Evolutionary conservation across 192 early-diverging fungal species (phyloP).

Genomic region (Geosiphon pyriformis): DNA sequence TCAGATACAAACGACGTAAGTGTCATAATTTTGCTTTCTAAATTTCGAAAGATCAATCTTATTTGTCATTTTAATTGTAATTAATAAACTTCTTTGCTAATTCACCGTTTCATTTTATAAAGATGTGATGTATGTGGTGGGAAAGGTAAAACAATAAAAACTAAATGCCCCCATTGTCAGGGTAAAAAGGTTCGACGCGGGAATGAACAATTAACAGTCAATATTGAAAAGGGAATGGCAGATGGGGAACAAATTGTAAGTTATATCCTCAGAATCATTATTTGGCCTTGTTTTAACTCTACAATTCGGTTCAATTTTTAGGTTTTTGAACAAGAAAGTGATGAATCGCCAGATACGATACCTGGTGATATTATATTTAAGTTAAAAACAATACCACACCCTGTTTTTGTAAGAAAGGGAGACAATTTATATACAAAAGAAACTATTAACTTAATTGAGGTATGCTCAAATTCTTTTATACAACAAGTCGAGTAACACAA

Average conservation of each 20-base stretch:
- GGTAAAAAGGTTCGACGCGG: slow-evolving; percentile 84
- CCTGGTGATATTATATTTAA: slow-evolving; percentile 86
- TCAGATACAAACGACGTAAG: slow-evolving; percentile 79
- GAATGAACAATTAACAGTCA: slow-evolving; percentile 70
- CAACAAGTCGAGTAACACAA: neutral
- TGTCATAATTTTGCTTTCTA: neutral
- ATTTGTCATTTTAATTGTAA: neutral
- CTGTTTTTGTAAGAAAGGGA: slow-evolving; percentile 68
- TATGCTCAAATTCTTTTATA: slow-evolving; percentile 1
- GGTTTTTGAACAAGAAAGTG: slow-evolving; percentile 81
- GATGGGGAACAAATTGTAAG: slow-evolving; percentile 60
- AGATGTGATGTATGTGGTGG: slow-evolving; percentile 86
- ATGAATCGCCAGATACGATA: slow-evolving; percentile 84
- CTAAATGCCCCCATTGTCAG: slow-evolving; percentile 75
- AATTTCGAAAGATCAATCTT: neutral
- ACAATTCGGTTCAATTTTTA: neutral
- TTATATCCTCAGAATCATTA: too few relatives aligned
- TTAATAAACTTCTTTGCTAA: slow-evolving; percentile 5
- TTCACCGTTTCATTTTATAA: neutral
- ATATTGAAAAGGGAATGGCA: slow-evolving; percentile 78
- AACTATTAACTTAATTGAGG: slow-evolving; percentile 66
- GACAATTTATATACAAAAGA: slow-evolving; percentile 72
- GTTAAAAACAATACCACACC: slow-evolving; percentile 63
- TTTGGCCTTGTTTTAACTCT: neutral
- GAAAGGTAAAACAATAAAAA: slow-evolving; percentile 78